Conservation (phyloP, 2,329 filamentous ascomycete species). For the Talaromyces albobiverticillius region DNA sequence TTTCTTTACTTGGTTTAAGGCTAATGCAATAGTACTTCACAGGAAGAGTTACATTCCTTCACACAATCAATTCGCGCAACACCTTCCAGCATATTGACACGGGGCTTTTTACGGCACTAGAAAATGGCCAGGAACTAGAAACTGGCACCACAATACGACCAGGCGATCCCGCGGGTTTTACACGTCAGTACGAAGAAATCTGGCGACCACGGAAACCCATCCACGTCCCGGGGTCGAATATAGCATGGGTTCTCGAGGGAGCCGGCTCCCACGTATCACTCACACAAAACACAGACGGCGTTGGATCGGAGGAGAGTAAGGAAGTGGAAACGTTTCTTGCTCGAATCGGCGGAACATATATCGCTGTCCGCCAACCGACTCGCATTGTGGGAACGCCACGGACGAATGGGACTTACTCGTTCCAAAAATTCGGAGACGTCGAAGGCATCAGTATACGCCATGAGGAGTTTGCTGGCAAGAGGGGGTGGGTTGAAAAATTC, state of each 20-base stretch:
- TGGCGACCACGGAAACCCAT: conserved; percentile 10
- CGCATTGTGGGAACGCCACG: conserved; percentile 12
- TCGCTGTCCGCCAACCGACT: conserved; percentile 14
- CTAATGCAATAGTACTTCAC: not conserved
- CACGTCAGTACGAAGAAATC: conserved; percentile 14
- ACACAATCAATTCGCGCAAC: conserved; percentile 15
- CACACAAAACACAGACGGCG: conserved; percentile 11
- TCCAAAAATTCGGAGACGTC: conserved; percentile 15
- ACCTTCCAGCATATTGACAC: conserved; percentile 15
- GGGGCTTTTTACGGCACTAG: conserved; percentile 7
- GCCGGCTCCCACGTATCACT: conserved; percentile 13
- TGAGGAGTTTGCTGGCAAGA: conserved; percentile 8
- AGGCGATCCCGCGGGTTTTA: conserved; percentile 7
- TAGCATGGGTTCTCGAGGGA: conserved; percentile 13
- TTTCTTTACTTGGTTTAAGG: not conserved
- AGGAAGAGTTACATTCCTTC: conserved; percentile 14
- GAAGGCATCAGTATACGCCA: conserved; percentile 14
- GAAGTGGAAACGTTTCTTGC: conserved; percentile 16
- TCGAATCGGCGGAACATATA: conserved; percentile 12
- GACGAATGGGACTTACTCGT: conserved; percentile 1
- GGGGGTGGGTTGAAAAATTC: conserved; percentile 14
- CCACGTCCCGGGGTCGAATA: conserved; percentile 11
- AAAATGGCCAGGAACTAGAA: conserved; percentile 14
- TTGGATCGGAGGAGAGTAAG: conserved; percentile 13
- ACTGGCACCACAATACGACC: conserved; percentile 12